Evolutionary conservation across 2,329 filamentous ascomycete species (phyloP), one percentile per base, ranked within the genome.

Genomic region (Lachnellula hyalina): DNA sequence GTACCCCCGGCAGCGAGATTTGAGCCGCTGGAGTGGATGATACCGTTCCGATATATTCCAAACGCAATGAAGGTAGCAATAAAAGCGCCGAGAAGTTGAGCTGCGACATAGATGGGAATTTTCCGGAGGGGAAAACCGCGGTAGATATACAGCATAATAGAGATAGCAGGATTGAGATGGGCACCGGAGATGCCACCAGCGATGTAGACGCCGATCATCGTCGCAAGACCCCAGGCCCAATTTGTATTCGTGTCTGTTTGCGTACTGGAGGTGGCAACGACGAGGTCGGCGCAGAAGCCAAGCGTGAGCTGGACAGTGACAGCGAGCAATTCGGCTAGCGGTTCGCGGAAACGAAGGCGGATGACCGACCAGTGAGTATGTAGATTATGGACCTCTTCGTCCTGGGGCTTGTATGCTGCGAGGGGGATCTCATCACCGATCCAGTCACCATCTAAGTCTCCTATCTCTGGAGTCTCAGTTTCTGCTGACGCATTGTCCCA

Each of bases 61-160:
- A 74, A 76, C 0, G 78, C 73, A 25, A 77, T 68, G 40, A 78
- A 66, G n/a, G 67, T 69, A 1, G 79, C 79, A 32, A 74, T 65
- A 46, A 83, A 75, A 0, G 77, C 78, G 2, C 74, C 79, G 0
- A 82, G 63, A 52, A 81, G 71, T 58, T 83, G 80, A 5, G 78
- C 77, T 2, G 72, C 57, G 8, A 78, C 72, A 63, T 82, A 83
- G 6, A 75, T 69, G 3, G 75, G 69, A 28, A 79, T 73, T 66
- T 79, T 77, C 11, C 72, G 66, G 60, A 77, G 75, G 0, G 79
- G 80, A 32, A 83, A 80, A 2, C 77, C 77, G 44, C 77, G 75
- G 61, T 73, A 80, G 58, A 77, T 71, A 67, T 70, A 76, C 12
- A 76, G 65, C 67, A 76, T 72, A 3, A 72, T 64, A 2, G 74